phyloP scores from a whole-genome alignment of 176 grass and related monocot species.

The Oryza glumipatula region DNA sequence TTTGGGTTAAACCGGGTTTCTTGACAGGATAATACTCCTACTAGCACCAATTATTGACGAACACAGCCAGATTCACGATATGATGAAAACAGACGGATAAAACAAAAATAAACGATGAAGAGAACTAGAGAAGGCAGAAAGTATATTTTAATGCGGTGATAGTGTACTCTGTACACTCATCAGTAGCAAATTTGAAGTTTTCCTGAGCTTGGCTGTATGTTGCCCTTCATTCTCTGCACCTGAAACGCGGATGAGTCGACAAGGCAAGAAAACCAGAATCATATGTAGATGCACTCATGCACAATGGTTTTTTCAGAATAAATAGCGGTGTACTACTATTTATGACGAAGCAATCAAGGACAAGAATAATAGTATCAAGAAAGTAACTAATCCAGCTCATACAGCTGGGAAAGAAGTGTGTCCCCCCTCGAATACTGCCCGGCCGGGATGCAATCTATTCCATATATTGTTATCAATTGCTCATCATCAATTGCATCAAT shows the following conservation, averaged over 20 bases:
- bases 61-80: no score
- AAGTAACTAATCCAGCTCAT: neutral
- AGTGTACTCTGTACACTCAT: neutral
- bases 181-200: neutral
- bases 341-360: neutral
- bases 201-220: neutral
- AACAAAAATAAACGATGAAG: neutral
- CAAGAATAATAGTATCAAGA: neutral
- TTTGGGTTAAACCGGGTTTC: no score
- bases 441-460: no score
- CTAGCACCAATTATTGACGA: no score
- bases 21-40: neutral
- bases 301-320: neutral
- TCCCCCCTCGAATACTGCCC: no score
- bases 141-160: neutral
- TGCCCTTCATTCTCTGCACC: neutral
- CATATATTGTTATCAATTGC: no score
- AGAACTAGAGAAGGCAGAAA: neutral
- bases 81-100: no score
- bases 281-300: neutral
- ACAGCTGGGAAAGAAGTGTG: neutral
- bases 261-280: no score
- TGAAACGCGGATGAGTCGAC: neutral
- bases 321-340: neutral
- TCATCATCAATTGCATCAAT: no score